Base-by-base conservation (phyloP, 139 green algal species). In the Chlamydomonas asymmetrica region DNA sequence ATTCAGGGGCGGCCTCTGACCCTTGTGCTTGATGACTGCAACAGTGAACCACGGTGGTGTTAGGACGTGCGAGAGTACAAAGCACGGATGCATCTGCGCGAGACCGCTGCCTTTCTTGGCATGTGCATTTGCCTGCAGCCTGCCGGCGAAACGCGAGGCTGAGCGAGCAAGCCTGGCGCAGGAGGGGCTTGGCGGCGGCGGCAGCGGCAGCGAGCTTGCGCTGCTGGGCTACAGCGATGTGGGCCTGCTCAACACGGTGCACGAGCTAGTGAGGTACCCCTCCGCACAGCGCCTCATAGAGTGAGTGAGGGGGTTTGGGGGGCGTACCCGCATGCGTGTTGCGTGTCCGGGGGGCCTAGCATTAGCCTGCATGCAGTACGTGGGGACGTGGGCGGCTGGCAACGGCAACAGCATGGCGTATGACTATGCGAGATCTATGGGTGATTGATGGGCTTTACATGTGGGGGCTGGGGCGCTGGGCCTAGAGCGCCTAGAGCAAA, bases 221-320 rank as follows among this genome's bases (percentile, higher is more conserved):
- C 23, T 67, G 22, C 9, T 67, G 23, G 61, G 13, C 5, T 49
- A 67, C 61, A 34, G 37, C n/a, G 61, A 67, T 25, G 61, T 67
- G 23, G 61, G 61, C 4, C 61, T 48, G 9, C 35, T 67, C 9
- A 67, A 67, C 37, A 16, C 22, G 22, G 61, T 67, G 23, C 32
- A n/a, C 22, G 61, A 67, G 61, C 18, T 67, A 7, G 18, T 22
- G 37, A 67, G 61, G 61, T 67, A 67, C 61, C 61, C 61, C 4
- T 67, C 61, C 1, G 61, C 61, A 20, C 37, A 67, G 22, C 61
- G 48, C 22, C 35, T 67, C 37, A 50, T 67, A 23, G 37, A 67
- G 61, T 67, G 23, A 50, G 61, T 67, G n/a, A n/a, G n/a, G n/a
- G n/a, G n/a, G n/a, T n/a, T n/a, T n/a, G n/a, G n/a, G n/a, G n/a